Evolutionary conservation across 345 rosid genomes (phyloP).

Genomic region (Populus euphratica): DNA sequence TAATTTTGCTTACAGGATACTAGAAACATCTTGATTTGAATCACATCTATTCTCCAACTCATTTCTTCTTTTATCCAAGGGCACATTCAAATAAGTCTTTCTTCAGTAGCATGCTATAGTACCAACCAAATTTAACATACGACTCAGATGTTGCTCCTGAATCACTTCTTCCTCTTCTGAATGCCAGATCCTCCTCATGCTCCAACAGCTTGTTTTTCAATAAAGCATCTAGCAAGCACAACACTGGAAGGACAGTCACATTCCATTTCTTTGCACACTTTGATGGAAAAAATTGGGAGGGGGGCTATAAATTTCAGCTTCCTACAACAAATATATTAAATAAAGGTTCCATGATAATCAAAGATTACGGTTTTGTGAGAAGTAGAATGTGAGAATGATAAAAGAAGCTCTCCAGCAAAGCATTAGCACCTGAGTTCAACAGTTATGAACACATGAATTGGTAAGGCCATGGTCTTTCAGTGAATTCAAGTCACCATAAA

Average conservation of each 20-base stretch:
- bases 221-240: neutral
- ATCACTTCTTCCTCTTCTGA: neutral
- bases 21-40: neutral
- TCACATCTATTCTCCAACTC: neutral
- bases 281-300: neutral
- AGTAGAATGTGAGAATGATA: neutral
- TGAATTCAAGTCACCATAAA: neutral
- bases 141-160: neutral
- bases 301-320: neutral
- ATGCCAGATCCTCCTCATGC: neutral
- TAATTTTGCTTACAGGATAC: neutral
- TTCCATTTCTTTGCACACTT: neutral
- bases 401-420: neutral
- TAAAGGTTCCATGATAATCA: neutral
- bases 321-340: neutral
- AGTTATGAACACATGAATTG: neutral
- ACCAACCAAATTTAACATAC: neutral
- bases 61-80: neutral
- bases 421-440: neutral
- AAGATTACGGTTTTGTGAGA: neutral
- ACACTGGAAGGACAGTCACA: neutral
- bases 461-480: neutral
- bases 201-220: neutral
- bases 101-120: neutral
- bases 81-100: neutral